A percentile compares a stretch with the other conserved stretches of the same genome.
These are phyloP conservation scores for Candida argentea DNA, from an alignment of 805 yeast genomes.

Conservation along the genomic window DNA sequence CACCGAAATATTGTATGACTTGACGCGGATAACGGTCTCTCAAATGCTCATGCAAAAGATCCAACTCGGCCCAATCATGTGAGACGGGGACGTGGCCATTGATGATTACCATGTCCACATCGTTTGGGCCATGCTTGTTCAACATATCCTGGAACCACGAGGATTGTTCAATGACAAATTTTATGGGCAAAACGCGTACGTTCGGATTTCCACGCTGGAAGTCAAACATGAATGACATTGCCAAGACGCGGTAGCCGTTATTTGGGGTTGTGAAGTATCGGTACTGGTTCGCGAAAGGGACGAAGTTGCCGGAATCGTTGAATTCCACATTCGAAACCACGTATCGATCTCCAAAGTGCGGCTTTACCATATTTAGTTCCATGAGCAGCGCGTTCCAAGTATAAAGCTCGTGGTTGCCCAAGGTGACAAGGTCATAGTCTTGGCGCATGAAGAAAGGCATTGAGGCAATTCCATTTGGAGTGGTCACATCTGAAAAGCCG, in stretches of 20 bases:
- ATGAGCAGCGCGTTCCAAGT: slow-evolving; percentile 48
- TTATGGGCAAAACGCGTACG: slow-evolving; percentile 55
- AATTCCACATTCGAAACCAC: slow-evolving; percentile 66
- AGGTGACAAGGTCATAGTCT: slow-evolving; percentile 68
- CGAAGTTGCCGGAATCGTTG: slow-evolving; percentile 33
- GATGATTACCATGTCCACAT: slow-evolving; percentile 57
- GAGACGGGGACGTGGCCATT: slow-evolving; percentile 68
- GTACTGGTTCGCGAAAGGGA: slow-evolving; percentile 59
- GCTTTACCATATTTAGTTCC: slow-evolving; percentile 55
- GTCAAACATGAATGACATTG: slow-evolving; percentile 74
- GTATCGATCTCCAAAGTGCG: slow-evolving; percentile 52
- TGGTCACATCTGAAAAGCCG: slow-evolving; percentile 74
- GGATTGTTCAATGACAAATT: slow-evolving; percentile 38
- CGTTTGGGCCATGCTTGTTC: slow-evolving; percentile 17
- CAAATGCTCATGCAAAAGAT: slow-evolving; percentile 36
- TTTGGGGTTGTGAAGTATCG: slow-evolving; percentile 56
- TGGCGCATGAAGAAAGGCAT: slow-evolving; percentile 51
- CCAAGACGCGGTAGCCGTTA: slow-evolving; percentile 41
- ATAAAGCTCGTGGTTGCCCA: slow-evolving; percentile 91
- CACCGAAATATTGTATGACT: slow-evolving; percentile 82
- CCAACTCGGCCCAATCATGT: slow-evolving; percentile 46
- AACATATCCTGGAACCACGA: slow-evolving; percentile 53
- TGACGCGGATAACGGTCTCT: slow-evolving; percentile 51
- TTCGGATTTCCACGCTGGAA: slow-evolving; percentile 51
- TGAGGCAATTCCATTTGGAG: slow-evolving; percentile 58